Evolutionary conservation across 2,329 filamentous ascomycete species (phyloP).

Genomic region (Blumeriella jaapii): DNA sequence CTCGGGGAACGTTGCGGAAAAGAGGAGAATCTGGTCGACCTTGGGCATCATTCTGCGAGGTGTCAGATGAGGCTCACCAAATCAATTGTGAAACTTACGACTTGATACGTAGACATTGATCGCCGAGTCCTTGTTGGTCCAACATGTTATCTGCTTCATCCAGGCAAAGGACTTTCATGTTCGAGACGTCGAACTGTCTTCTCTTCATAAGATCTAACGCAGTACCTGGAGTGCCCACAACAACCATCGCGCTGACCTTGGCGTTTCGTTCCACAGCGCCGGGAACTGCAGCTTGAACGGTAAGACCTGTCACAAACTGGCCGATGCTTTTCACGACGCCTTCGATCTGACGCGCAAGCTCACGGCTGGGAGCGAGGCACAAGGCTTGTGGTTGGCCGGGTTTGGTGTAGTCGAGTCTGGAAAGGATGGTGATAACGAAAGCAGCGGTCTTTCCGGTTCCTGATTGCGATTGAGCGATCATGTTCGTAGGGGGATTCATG

Average conservation of each 20-base stretch:
- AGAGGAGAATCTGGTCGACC: constrained; percentile 77
- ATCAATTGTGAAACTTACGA: no score
- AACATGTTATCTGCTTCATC: constrained; percentile 99
- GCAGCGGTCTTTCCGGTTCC: constrained; percentile 97
- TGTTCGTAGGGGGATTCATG: constrained; percentile 73
- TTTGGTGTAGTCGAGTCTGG: constrained; percentile 65
- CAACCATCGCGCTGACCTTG: constrained; percentile 61
- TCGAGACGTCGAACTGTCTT: constrained; percentile 57
- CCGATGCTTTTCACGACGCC: constrained; percentile 77
- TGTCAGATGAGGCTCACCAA: no score
- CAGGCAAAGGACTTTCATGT: constrained; percentile 74
- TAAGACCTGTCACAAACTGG: constrained; percentile 64
- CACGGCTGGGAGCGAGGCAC: constrained; percentile 82
- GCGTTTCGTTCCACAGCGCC: constrained; percentile 59
- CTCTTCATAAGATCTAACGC: constrained; percentile 78
- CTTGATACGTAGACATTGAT: constrained; percentile 89
- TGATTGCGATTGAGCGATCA: constrained; percentile 98
- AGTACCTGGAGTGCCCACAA: constrained; percentile 90
- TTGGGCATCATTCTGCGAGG: constrained; percentile 54
- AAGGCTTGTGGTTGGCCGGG: constrained; percentile 70
- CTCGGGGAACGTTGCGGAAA: constrained; percentile 92
- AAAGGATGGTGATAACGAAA: constrained; percentile 85
- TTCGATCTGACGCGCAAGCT: constrained; percentile 89
- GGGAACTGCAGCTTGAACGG: constrained; percentile 73
- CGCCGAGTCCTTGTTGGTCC: constrained; percentile 86